A percentile compares a stretch with the other conserved stretches of the same genome.
These are phyloP conservation scores for Fonsecaea nubica DNA, from an alignment of 2,329 filamentous ascomycete species.

Conservation along the genomic window DNA sequence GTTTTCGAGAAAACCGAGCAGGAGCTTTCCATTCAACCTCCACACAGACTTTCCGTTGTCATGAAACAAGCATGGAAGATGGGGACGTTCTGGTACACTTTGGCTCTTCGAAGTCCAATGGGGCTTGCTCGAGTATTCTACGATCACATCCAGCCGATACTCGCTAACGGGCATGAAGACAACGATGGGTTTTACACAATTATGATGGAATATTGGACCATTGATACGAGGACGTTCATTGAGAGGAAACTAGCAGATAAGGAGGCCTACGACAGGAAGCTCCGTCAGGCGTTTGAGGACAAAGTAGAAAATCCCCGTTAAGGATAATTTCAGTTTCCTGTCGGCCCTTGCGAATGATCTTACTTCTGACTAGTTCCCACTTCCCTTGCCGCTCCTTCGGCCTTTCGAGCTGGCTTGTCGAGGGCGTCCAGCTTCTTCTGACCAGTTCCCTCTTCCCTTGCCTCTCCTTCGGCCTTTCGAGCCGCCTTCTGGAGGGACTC, in stretches of 20 bases:
- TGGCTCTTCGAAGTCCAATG: slow-evolving; percentile 40
- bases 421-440: slow-evolving; percentile 6
- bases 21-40: slow-evolving; percentile 19
- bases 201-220: slow-evolving; percentile 39
- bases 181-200: slow-evolving; percentile 35
- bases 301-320: slow-evolving; percentile 10
- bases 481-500: slow-evolving; percentile 22
- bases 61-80: slow-evolving; percentile 41
- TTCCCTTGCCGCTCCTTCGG: background rate
- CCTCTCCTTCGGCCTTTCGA: slow-evolving; percentile 20
- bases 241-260: slow-evolving; percentile 38
- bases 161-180: slow-evolving; percentile 35
- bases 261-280: slow-evolving; percentile 35
- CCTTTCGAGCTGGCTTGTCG: too few species aligned
- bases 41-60: slow-evolving; percentile 24
- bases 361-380: slow-evolving; percentile 1
- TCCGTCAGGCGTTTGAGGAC: slow-evolving; percentile 32
- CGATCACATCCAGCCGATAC: slow-evolving; percentile 40
- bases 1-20: slow-evolving; percentile 22
- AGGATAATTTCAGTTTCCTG: slow-evolving; percentile 18
- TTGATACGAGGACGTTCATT: slow-evolving; percentile 33
- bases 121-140: slow-evolving; percentile 41
- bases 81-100: slow-evolving; percentile 43
- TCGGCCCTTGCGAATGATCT: slow-evolving; percentile 8
- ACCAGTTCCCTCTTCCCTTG: slow-evolving; percentile 9